phyloP scores from a whole-genome alignment of 352 stramenopile species.

The Phytophthora melonis region DNA sequence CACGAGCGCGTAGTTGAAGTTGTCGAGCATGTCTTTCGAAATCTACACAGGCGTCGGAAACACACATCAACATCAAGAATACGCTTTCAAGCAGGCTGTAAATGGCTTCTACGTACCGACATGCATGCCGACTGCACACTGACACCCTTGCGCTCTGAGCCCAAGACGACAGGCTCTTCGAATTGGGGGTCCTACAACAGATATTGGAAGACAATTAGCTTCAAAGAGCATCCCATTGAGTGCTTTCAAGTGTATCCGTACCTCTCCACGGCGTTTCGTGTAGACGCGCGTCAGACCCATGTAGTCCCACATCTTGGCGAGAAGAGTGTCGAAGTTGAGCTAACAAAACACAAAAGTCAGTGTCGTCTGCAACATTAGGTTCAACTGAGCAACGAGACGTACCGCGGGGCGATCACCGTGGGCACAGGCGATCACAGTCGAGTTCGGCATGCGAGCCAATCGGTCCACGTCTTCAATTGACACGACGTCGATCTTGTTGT shows the following conservation, averaged over 20 bases:
- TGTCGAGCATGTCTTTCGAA: constrained; percentile 93
- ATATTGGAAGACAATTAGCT: constrained; percentile 12
- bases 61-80: neutral
- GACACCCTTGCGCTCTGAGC: constrained; percentile 86
- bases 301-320: constrained; percentile 93
- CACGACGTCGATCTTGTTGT: constrained; percentile 99
- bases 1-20: constrained; percentile 98
- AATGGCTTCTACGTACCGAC: constrained; percentile 60
- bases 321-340: constrained; percentile 97
- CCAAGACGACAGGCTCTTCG: constrained; percentile 83
- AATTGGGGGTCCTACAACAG: constrained; percentile 73
- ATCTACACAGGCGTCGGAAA: constrained; percentile 55
- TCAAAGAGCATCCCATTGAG: neutral
- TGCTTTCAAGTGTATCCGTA: constrained; percentile 24
- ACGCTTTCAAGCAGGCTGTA: neutral
- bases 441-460: constrained; percentile 96
- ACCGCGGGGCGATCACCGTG: constrained; percentile 80
- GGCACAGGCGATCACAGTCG: constrained; percentile 96
- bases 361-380: neutral
- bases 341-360: constrained; percentile 45
- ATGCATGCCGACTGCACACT: constrained; percentile 83
- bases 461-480: constrained; percentile 99
- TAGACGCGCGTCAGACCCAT: constrained; percentile 92
- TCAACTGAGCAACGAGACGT: constrained; percentile 14
- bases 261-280: constrained; percentile 89